phyloP scores from a whole-genome alignment of 768 basidiomycete genomes.

The Russula compacta region DNA sequence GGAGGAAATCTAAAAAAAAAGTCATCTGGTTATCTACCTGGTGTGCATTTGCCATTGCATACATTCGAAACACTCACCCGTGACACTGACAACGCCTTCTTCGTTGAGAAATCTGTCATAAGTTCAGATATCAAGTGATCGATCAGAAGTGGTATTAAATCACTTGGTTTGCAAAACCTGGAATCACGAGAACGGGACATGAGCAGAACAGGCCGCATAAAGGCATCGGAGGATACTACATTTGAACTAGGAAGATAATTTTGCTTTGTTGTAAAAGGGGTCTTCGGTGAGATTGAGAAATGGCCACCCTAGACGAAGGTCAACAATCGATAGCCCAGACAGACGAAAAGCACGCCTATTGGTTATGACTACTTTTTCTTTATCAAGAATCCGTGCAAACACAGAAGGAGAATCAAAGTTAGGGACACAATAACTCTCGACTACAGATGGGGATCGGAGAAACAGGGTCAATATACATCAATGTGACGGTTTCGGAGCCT shows the following conservation, averaged over 20 bases:
- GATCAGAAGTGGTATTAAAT: neutral
- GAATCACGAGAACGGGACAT: constrained; percentile 6
- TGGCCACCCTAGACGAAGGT: constrained; percentile 60
- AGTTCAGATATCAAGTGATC: neutral
- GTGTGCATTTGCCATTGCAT: neutral
- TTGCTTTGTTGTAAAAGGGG: constrained; percentile 66
- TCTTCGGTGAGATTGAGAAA: constrained; percentile 75
- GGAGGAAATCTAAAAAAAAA: constrained; percentile 56
- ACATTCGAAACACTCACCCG: constrained; percentile 37
- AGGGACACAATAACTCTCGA: constrained; percentile 89
- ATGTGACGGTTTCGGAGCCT: neutral
- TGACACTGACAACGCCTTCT: constrained; percentile 75
- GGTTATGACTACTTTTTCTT: constrained; percentile 44
- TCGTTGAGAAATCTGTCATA: constrained; percentile 64
- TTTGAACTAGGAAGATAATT: constrained; percentile 78
- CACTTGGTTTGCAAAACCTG: constrained; percentile 80
- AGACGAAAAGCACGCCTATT: neutral
- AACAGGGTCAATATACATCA: neutral
- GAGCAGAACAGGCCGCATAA: neutral
- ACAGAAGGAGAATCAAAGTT: constrained; percentile 91
- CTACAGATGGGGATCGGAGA: constrained; percentile 28
- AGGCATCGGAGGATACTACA: constrained; percentile 30
- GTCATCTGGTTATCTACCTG: constrained; percentile 2
- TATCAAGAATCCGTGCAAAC: constrained; percentile 84
- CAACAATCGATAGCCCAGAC: neutral